phyloP scores from a whole-genome alignment of 2,329 filamentous ascomycete species.

The Xylariaceae sp. region DNA sequence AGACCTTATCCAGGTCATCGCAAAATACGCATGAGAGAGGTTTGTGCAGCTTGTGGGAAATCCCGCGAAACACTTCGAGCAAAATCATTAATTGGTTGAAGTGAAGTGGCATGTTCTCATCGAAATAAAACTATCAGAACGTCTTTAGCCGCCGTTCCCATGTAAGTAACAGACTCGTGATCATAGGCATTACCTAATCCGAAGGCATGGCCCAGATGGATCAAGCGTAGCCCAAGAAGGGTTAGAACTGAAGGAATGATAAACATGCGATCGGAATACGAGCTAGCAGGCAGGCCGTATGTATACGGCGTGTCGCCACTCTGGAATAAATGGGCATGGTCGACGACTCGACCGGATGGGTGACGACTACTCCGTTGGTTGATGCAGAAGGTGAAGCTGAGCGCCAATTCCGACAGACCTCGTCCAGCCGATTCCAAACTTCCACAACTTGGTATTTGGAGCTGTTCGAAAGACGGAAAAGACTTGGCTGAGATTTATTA shows the following conservation, averaged over 20 bases:
- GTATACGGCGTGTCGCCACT: background rate
- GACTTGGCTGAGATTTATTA: background rate
- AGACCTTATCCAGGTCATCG: background rate
- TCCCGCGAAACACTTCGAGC: background rate
- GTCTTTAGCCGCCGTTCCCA: background rate
- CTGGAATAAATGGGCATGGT: background rate
- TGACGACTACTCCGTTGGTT: background rate
- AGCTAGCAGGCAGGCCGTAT: background rate
- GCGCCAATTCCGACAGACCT: background rate
- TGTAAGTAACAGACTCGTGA: background rate
- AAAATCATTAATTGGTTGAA: background rate
- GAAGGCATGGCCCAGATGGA: background rate
- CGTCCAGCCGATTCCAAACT: background rate
- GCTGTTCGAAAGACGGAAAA: background rate
- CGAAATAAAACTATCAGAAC: background rate
- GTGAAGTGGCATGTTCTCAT: background rate
- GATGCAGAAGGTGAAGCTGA: background rate
- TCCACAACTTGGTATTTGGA: background rate
- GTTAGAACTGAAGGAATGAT: background rate
- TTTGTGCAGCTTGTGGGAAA: background rate
- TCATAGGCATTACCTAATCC: background rate
- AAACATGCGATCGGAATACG: background rate
- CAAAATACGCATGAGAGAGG: background rate
- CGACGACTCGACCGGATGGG: background rate
- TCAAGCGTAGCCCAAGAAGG: background rate